Percentiles rank a stretch among this genome's conserved stretches.
Evolutionary conservation across 805 yeast species (phyloP).

Genomic region (Pichia californica): DNA sequence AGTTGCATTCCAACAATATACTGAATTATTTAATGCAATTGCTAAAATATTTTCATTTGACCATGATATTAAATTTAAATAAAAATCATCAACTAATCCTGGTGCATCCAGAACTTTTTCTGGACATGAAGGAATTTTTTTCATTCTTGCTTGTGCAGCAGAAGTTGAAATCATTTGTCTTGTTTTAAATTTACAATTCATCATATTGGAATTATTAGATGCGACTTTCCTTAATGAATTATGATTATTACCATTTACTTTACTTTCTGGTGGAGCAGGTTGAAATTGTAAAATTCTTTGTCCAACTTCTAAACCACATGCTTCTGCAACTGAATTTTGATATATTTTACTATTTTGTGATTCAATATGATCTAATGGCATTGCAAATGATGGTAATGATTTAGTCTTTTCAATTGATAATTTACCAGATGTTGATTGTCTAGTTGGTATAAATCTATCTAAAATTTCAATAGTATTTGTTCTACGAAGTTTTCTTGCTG

Average conservation of each 20-base stretch:
- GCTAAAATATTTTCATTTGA: conserved; percentile 76
- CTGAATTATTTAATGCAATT: conserved; percentile 75
- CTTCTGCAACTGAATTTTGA: conserved; percentile 83
- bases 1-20: conserved; percentile 89
- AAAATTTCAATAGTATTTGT: conserved; percentile 31
- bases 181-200: conserved; percentile 14
- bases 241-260: background rate
- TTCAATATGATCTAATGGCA: conserved; percentile 49
- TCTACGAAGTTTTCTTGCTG: conserved; percentile 24
- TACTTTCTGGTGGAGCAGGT: conserved; percentile 71
- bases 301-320: conserved; percentile 83
- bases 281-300: conserved; percentile 80
- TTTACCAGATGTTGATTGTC: conserved; percentile 44
- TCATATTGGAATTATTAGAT: conserved; percentile 12
- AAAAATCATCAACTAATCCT: conserved; percentile 87
- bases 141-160: conserved; percentile 58
- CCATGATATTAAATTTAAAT: conserved; percentile 83
- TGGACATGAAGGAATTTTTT: conserved; percentile 81
- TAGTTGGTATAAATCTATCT: conserved; percentile 58
- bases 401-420: conserved; percentile 32
- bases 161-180: conserved; percentile 31
- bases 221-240: conserved; percentile 17
- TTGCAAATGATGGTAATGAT: conserved; percentile 28
- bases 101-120: conserved; percentile 96
- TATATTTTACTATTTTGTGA: conserved; percentile 52